These are phyloP conservation scores for Paramecium sexaurelia DNA, from an alignment of 73 alveolate species.

Conservation along the genomic window DNA sequence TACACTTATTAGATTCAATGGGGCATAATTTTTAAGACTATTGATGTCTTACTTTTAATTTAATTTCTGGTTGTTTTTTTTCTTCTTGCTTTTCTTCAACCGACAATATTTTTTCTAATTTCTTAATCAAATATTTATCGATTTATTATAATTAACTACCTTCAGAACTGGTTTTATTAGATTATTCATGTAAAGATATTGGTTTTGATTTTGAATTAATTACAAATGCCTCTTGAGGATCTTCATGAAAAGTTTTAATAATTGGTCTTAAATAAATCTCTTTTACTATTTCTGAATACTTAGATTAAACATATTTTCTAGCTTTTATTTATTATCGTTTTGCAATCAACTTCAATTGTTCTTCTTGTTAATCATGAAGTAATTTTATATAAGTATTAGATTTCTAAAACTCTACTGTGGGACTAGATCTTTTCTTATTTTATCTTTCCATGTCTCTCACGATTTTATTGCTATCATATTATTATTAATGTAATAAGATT, in stretches of 20 bases:
- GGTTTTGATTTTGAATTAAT: background rate
- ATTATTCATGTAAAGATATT: background rate
- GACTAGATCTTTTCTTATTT: background rate
- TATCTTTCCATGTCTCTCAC: background rate
- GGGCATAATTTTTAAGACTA: background rate
- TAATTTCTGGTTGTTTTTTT: background rate
- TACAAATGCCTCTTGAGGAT: background rate
- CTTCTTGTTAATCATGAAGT: background rate
- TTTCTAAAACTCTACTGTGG: background rate
- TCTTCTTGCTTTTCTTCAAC: background rate
- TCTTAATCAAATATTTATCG: background rate
- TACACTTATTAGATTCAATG: background rate
- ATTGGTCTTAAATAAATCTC: background rate
- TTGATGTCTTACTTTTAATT: background rate
- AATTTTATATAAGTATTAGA: background rate
- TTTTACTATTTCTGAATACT: constrained; percentile 4
- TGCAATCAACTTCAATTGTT: background rate
- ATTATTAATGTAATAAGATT: background rate
- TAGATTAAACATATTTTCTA: background rate
- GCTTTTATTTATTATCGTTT: background rate
- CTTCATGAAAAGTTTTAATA: background rate
- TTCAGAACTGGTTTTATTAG: background rate
- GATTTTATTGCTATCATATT: background rate
- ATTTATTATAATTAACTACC: background rate
- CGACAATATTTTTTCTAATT: background rate